Evolutionary conservation across 441 rosid species (phyloP).

Genomic region (Arabidopsis hybrid): DNA sequence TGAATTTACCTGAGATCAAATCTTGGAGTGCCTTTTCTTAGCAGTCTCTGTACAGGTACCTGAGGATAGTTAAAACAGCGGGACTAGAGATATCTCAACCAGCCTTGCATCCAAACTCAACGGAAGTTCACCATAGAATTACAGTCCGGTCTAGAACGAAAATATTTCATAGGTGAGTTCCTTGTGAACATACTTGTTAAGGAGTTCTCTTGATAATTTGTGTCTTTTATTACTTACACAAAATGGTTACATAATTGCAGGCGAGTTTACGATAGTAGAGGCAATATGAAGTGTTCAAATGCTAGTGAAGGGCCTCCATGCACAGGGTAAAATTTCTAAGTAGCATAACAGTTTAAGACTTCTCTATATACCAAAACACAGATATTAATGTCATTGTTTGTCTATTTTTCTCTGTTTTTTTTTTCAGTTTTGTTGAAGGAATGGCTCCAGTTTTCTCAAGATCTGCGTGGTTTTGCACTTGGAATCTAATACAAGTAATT

Average conservation of each 20-base stretch:
- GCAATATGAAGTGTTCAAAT: conserved; percentile 74
- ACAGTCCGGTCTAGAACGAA: conserved; percentile 78
- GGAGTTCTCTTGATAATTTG: not conserved
- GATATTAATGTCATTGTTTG: not conserved
- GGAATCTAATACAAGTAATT: conserved; percentile 97
- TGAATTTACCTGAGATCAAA: not conserved
- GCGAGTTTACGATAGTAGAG: conserved; percentile 80
- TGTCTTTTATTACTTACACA: conserved; percentile 29
- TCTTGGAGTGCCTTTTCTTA: conserved; percentile 14
- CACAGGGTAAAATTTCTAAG: conserved; percentile 66
- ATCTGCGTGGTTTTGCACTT: conserved; percentile 96
- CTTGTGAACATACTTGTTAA: conserved; percentile 2
- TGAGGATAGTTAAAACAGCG: conserved; percentile 70
- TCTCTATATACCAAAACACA: not conserved
- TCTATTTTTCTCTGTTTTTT: conserved; percentile 22
- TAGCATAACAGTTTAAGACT: not conserved
- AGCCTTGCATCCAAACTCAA: conserved; percentile 88
- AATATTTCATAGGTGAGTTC: conserved; percentile 69
- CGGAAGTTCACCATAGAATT: conserved; percentile 91
- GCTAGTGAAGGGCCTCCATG: conserved; percentile 93
- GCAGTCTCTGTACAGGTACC: conserved; percentile 60
- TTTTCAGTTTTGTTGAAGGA: conserved; percentile 88
- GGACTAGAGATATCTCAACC: conserved; percentile 99
- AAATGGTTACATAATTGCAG: conserved; percentile 52
- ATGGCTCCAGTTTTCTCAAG: conserved; percentile 99